Evolutionary conservation across 1,284 basidiomycete genomes (phyloP).

Genomic region (Mycena citricolor): DNA sequence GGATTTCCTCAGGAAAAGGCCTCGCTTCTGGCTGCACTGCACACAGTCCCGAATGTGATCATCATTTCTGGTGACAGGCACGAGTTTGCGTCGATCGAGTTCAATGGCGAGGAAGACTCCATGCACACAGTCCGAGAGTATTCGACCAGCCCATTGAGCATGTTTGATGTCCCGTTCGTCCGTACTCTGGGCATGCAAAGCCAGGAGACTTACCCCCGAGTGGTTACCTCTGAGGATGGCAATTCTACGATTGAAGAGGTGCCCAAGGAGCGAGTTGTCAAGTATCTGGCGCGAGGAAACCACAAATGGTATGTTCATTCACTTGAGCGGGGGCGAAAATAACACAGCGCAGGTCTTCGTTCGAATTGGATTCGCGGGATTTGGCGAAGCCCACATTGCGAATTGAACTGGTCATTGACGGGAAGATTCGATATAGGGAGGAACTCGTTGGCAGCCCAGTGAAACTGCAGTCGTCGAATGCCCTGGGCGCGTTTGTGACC

Average conservation of each 20-base stretch:
- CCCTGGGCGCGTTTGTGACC: constrained; percentile 48
- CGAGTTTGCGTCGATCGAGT: constrained; percentile 77
- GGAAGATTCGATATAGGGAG: constrained; percentile 58
- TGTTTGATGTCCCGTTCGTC: constrained; percentile 69
- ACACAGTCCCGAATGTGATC: constrained; percentile 73
- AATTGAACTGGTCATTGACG: constrained; percentile 66
- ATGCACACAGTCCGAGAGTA: constrained; percentile 38
- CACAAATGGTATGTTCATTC: constrained; percentile 52
- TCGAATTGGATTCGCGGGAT: constrained; percentile 74
- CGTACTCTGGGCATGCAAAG: constrained; percentile 49
- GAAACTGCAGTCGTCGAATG: constrained; percentile 42
- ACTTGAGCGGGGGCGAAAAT: neutral
- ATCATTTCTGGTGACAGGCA: constrained; percentile 74
- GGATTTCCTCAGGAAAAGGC: constrained; percentile 66
- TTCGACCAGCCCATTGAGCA: constrained; percentile 64
- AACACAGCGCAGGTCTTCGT: constrained; percentile 49
- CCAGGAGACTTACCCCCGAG: constrained; percentile 40
- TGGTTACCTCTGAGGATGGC: constrained; percentile 28
- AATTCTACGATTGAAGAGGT: constrained; percentile 17
- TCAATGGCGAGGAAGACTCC: constrained; percentile 31
- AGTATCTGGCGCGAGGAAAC: constrained; percentile 64
- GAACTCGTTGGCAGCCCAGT: constrained; percentile 51
- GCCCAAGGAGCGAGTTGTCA: constrained; percentile 54
- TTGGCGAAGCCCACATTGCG: constrained; percentile 52
- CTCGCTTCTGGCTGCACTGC: constrained; percentile 53